Conservation (phyloP, 2,329 filamentous ascomycete species). For the Alternaria sp. region DNA sequence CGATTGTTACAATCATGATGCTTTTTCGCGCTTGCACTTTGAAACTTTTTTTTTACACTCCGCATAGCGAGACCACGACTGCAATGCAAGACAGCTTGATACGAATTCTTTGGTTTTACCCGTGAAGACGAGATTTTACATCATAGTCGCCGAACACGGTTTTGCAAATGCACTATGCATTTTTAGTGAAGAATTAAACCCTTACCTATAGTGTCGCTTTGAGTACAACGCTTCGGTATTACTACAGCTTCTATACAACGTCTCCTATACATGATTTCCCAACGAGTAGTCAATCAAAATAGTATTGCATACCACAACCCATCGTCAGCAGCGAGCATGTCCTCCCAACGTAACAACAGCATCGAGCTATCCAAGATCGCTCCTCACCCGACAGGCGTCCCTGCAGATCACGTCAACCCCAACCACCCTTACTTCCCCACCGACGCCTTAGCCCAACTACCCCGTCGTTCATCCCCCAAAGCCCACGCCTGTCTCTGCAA, state of each 20-base stretch:
- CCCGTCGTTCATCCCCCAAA: background rate
- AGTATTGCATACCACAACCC: background rate
- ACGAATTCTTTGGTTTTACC: no score
- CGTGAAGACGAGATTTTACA: no score
- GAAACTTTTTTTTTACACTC: no score
- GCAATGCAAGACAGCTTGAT: no score
- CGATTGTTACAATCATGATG: background rate
- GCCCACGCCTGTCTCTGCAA: background rate
- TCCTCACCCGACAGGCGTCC: conserved; percentile 4
- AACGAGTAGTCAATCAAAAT: background rate
- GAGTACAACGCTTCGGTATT: background rate
- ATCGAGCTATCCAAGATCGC: background rate
- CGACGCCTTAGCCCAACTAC: conserved; percentile 3
- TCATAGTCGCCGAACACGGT: no score
- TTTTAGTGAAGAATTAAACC: no score
- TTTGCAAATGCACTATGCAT: no score
- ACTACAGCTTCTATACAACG: background rate
- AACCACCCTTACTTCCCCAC: conserved; percentile 16
- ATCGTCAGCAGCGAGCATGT: background rate
- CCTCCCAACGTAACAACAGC: background rate
- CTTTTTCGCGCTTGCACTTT: background rate
- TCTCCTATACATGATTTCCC: background rate
- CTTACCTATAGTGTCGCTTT: no score
- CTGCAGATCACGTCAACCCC: conserved; percentile 9
- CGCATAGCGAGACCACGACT: no score